Base-by-base conservation (phyloP, 169 alveolate species). In the Plasmodium cynomolgi region DNA sequence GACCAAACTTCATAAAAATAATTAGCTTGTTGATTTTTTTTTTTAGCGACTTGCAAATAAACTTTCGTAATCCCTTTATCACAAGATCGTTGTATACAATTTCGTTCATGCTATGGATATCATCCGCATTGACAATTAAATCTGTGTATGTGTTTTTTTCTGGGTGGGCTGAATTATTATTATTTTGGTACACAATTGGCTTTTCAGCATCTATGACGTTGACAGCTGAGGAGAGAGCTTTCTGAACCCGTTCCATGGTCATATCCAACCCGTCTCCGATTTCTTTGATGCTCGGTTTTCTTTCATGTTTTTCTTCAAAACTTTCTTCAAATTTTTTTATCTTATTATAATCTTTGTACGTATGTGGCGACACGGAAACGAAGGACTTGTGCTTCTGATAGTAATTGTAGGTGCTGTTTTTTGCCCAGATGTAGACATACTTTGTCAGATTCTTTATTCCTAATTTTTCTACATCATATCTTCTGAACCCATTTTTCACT, bases 121-220 rank as follows among this genome's bases (percentile, higher is more conserved):
- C 94, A 81, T 90, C 94, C n/a, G 94, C 41, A 44, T 90, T 90
- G n/a, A 90, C 91, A 17, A 90, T 90, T 81, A 90, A 90, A 80
- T 90, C 94, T 81, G 81, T 90, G 72, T 90, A 90, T 6, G 94
- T 90, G 34, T 90, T 90, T 81, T 90, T 90, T 90, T 90, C 94
- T 33, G 82, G 91, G 54, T 90, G 56, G 71, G 77, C 72, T 5
- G 94, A 90, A 68, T 79, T 81, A 11, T 79, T 81, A 11, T 29
- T 71, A 68, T 90, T 90, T 58, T 90, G 90, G 39, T 90, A 90
- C 13, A 47, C 26, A n/a, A 90, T 56, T 41, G 94, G 94, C 34
- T 90, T 90, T 81, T 90, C 94, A 11, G 94, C 91, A 44, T 90
- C 94, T 58, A 90, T 81, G 4, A 90, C 73, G 54, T 90, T 90